A percentile compares a stretch with the other conserved stretches of the same genome.
phyloP scores from a whole-genome alignment of 2,329 filamentous ascomycete species.

The Trichoderma koningii region DNA sequence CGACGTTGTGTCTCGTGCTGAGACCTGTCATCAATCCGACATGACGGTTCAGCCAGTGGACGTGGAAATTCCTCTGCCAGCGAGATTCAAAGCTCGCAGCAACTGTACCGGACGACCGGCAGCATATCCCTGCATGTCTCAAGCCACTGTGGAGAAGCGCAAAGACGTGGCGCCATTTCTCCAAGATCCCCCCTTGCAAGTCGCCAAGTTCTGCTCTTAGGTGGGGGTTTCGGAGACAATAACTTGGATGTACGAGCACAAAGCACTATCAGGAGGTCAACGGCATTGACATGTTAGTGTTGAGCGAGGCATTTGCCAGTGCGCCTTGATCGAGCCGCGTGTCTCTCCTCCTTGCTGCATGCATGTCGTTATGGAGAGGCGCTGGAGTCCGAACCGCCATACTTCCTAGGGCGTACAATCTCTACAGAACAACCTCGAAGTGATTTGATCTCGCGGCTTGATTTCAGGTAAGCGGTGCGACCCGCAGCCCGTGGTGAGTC shows the following conservation, averaged over 20 bases:
- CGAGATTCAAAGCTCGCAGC: constrained; percentile 19
- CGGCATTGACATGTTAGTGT: too few relatives aligned
- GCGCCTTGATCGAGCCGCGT: too few relatives aligned
- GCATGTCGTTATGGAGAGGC: too few relatives aligned
- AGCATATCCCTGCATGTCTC: constrained; percentile 21
- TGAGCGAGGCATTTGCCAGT: too few relatives aligned
- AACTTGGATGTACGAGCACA: not conserved
- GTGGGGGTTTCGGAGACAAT: not conserved
- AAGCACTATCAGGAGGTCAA: too few relatives aligned
- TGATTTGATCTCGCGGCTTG: not conserved
- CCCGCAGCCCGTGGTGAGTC: not conserved
- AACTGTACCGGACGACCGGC: constrained; percentile 18
- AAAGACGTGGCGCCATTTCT: constrained; percentile 21
- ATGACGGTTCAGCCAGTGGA: constrained; percentile 18
- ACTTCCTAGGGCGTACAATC: too few relatives aligned
- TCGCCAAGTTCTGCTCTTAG: not conserved
- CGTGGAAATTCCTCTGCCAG: constrained; percentile 16
- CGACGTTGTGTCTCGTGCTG: not conserved
- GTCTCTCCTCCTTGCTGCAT: too few relatives aligned
- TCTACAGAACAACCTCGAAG: too few relatives aligned
- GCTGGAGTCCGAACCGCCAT: too few relatives aligned
- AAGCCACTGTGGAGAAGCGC: constrained; percentile 25
- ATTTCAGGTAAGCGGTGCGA: not conserved
- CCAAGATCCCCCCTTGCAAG: constrained; percentile 19
- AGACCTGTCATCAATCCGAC: constrained; percentile 23